Conservation (phyloP, 345 rosid species). For the Hypericum perforatum region DNA sequence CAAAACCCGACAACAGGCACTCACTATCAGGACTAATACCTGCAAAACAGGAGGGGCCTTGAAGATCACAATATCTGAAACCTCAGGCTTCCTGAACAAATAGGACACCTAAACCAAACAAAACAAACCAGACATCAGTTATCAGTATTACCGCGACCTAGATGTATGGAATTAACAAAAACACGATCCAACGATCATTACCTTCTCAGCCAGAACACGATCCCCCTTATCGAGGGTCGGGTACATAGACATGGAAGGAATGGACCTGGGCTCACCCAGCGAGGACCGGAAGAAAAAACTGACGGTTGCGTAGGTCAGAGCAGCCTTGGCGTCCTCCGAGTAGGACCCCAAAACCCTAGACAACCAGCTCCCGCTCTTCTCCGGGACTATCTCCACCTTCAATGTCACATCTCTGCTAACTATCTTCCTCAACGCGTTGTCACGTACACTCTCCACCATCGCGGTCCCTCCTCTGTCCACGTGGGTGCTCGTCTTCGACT, state of each 20-base stretch:
- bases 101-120: slow-evolving; percentile 50
- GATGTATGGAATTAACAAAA: no score
- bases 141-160: background rate
- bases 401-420: slow-evolving; percentile 13
- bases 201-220: slow-evolving; percentile 88
- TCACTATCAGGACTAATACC: slow-evolving; percentile 29
- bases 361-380: slow-evolving; percentile 41
- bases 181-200: slow-evolving; percentile 8
- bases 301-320: slow-evolving; percentile 70
- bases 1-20: background rate
- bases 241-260: slow-evolving; percentile 70
- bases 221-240: slow-evolving; percentile 87
- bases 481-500: slow-evolving; percentile 22
- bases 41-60: slow-evolving; percentile 74
- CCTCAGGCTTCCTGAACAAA: slow-evolving; percentile 70
- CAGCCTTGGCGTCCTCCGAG: slow-evolving; percentile 85
- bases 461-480: slow-evolving; percentile 37
- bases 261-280: slow-evolving; percentile 80
- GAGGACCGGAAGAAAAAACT: slow-evolving; percentile 61
- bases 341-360: slow-evolving; percentile 41
- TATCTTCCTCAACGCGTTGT: background rate
- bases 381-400: slow-evolving; percentile 25
- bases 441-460: slow-evolving; percentile 3
- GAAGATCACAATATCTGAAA: slow-evolving; percentile 78
- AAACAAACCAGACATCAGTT: background rate